Evolutionary conservation across 495 filamentous ascomycete species (phyloP), one percentile per base, ranked within the genome.

Genomic region (Penicillium ucsense): DNA sequence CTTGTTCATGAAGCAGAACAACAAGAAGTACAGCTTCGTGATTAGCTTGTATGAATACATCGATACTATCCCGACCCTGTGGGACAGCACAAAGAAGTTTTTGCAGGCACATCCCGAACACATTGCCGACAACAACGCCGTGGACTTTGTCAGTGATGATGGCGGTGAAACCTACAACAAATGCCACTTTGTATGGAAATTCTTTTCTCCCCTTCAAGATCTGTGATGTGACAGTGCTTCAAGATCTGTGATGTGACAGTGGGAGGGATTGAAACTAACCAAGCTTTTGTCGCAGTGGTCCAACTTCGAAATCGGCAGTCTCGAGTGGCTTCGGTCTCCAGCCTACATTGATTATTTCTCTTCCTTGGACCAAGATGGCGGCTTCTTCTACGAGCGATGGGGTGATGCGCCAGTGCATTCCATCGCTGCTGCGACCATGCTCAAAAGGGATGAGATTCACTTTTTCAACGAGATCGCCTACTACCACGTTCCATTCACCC

Each of bases 381-480:
- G 88, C 27, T 94, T 94, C 74, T 94, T 92, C 72, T 94, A 94
- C 54, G 88, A 94, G 54, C 79, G 88, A 53, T 94, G 88, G 88
- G 88, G 88, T 31, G 88, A 94, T 68, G 88, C 88, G 4, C 88
- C 88, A 0, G 84, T 94, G 31, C 88, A 94, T 70, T 94, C 89
- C n/a, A 95, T 98, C 55, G 92, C 87, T 2, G 92, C 92, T 4
- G 80, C 76, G 9, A 65, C 96, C 3, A 76, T 95, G 63, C 73
- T 98, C 51, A 80, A 82, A 59, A 95, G 95, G 71, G 85, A 94
- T 47, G 78, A 98, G 61, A 83, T 98, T 52, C 91, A 97, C 58
- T 98, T 98, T 74, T 98, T 95, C 75, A 87, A 98, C 60, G 92
- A 98, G 58, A 97, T 98, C 54, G 92, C 86, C 47, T 98, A 98